phyloP scores from a whole-genome alignment of 306 rosid species.

The Vicia faba region DNA sequence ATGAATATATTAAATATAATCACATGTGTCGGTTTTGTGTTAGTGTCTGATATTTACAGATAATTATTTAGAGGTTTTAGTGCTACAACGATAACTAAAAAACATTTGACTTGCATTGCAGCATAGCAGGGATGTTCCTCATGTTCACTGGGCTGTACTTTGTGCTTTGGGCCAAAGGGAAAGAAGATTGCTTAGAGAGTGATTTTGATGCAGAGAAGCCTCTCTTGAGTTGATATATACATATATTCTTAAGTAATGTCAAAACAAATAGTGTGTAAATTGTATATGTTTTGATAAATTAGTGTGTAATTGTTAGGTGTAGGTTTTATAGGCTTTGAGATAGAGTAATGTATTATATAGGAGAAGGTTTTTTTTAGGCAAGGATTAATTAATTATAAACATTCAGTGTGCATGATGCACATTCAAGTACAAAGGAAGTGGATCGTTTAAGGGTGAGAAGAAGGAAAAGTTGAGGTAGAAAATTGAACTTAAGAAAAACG shows the following conservation, averaged over 20 bases:
- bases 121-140: conserved; percentile 74
- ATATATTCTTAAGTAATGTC: neutral
- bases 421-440: neutral
- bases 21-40: too few relatives aligned
- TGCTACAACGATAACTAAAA: too few relatives aligned
- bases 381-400: neutral
- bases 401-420: neutral
- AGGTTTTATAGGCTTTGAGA: conserved; percentile 10
- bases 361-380: neutral
- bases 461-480: neutral
- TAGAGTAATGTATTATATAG: neutral
- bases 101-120: conserved; percentile 34
- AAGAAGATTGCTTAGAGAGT: conserved; percentile 58
- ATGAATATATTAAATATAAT: too few relatives aligned
- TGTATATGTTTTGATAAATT: neutral
- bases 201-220: conserved; percentile 77
- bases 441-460: neutral
- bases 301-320: neutral
- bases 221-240: conserved; percentile 58
- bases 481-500: neutral
- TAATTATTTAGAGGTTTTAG: too few relatives aligned
- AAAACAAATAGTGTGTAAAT: neutral
- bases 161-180: conserved; percentile 92
- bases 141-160: conserved; percentile 86
- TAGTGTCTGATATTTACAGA: too few relatives aligned